These are phyloP conservation scores for Neonectria coccinea DNA, from an alignment of 2,329 filamentous ascomycete species.

Conservation along the genomic window DNA sequence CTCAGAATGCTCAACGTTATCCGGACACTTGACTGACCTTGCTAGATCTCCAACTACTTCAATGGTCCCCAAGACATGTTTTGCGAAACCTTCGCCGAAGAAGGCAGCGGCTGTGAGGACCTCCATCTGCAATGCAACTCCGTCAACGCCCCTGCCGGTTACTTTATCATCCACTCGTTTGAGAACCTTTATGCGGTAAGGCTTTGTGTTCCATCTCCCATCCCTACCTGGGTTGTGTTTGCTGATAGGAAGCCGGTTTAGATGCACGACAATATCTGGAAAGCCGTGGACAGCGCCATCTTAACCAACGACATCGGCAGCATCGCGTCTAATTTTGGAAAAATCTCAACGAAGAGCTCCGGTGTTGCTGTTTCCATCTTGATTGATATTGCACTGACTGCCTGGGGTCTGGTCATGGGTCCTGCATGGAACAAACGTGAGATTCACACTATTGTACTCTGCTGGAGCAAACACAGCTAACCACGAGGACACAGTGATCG, in stretches of 20 bases:
- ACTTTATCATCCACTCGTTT: conserved; percentile 20
- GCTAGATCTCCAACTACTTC: conserved; percentile 29
- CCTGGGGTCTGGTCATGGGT: conserved; percentile 30
- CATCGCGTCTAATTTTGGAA: conserved; percentile 28
- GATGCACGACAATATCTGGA: conserved; percentile 35
- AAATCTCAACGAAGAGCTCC: conserved; percentile 22
- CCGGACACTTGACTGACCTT: background rate
- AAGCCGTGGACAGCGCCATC: conserved; percentile 28
- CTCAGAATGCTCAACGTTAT: background rate
- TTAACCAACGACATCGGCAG: conserved; percentile 25
- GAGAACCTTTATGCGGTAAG: background rate
- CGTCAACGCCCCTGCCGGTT: conserved; percentile 23
- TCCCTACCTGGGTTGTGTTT: too few relatives aligned
- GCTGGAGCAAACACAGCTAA: too few relatives aligned
- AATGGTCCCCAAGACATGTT: conserved; percentile 32
- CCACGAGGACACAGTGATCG: background rate
- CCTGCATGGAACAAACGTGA: conserved; percentile 32
- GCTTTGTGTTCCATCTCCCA: background rate
- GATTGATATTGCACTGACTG: conserved; percentile 28
- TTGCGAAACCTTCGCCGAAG: conserved; percentile 27
- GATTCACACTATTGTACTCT: too few relatives aligned
- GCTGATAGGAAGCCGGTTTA: background rate
- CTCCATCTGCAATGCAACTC: conserved; percentile 26
- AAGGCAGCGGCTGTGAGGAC: conserved; percentile 22
- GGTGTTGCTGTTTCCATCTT: conserved; percentile 21